Conservation (phyloP, 2,329 filamentous ascomycete species). For the Botrytis porri region DNA sequence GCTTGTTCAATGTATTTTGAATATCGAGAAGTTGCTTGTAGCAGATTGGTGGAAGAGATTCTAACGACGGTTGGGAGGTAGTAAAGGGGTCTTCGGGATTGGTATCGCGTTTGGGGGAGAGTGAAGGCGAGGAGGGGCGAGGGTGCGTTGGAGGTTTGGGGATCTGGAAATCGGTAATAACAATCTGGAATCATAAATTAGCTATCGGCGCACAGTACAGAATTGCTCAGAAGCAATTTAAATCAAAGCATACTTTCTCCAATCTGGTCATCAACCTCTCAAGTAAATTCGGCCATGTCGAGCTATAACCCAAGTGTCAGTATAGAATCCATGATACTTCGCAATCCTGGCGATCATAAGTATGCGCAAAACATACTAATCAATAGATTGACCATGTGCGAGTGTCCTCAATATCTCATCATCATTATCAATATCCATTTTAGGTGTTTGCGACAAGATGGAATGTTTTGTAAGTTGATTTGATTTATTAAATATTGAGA, state of each 20-base stretch:
- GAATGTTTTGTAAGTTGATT: conserved; percentile 18
- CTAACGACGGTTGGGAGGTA: background rate
- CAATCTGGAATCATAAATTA: conserved; percentile 34
- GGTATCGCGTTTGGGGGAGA: conserved; percentile 45
- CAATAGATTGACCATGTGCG: conserved; percentile 51
- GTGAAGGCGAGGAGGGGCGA: conserved; percentile 43
- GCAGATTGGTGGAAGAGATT: conserved; percentile 6
- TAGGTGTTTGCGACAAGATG: conserved; percentile 34
- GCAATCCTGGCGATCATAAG: background rate
- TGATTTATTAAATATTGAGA: background rate
- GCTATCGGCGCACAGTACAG: background rate
- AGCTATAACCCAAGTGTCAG: conserved; percentile 34
- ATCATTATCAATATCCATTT: conserved; percentile 55
- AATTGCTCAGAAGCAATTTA: no score
- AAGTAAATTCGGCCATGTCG: conserved; percentile 42
- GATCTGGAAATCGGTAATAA: conserved; percentile 62
- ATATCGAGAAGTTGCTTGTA: conserved; percentile 52
- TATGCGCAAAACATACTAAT: conserved; percentile 48
- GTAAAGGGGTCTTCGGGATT: conserved; percentile 45
- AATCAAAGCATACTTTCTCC: conserved; percentile 32
- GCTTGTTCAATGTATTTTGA: conserved; percentile 55
- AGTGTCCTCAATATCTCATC: conserved; percentile 43
- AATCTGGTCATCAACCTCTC: conserved; percentile 41
- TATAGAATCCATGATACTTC: background rate
- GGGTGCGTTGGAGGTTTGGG: conserved; percentile 40